These are phyloP conservation scores for Onygena corvina DNA, from an alignment of 2,329 filamentous ascomycete species.

Conservation along the genomic window DNA sequence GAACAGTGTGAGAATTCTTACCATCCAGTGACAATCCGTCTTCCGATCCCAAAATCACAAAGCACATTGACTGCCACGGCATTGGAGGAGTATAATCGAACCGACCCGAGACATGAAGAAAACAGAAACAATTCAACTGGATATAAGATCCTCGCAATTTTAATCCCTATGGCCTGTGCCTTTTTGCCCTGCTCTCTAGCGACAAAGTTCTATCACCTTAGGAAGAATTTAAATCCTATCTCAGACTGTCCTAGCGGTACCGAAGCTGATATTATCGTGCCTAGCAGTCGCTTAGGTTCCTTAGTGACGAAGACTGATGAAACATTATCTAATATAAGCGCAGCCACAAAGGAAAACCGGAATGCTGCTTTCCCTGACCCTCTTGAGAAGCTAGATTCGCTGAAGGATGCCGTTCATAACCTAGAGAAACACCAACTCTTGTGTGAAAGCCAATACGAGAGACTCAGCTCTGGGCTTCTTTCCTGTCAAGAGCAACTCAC, in stretches of 20 bases:
- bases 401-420: background rate
- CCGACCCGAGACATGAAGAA: slow-evolving; percentile 7
- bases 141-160: too few species aligned
- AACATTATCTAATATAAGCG: too few species aligned
- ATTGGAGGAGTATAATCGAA: background rate
- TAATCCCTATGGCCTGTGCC: too few species aligned
- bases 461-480: background rate
- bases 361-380: background rate
- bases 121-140: too few species aligned
- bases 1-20: background rate
- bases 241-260: too few species aligned
- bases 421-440: background rate
- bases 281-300: too few species aligned
- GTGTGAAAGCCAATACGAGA: background rate
- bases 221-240: slow-evolving; percentile 7
- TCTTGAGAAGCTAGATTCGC: background rate
- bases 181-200: too few species aligned
- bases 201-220: too few species aligned
- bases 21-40: background rate
- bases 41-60: background rate
- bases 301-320: too few species aligned
- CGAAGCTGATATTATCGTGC: too few species aligned
- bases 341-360: background rate
- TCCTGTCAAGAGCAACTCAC: background rate
- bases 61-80: background rate